Percentiles rank a stretch among this genome's conserved stretches.
Conservation (phyloP, 345 rosid species). For the Pistacia integerrima region DNA sequence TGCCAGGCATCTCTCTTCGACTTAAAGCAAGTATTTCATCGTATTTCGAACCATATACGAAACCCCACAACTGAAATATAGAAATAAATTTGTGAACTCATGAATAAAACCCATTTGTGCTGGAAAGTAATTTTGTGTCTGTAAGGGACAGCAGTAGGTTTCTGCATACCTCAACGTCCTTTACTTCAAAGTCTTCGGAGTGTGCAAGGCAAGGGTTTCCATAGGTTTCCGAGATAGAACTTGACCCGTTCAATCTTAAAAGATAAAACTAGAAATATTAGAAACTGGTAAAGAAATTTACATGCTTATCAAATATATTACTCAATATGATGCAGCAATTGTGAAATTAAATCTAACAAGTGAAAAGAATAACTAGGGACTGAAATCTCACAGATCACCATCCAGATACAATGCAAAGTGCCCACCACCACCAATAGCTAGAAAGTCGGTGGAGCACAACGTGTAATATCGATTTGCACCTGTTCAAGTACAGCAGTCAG, state of each 20-base stretch:
- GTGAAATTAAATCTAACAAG: neutral
- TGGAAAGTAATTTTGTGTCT: no score
- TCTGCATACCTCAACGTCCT: slow-evolving; percentile 81
- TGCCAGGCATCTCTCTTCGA: slow-evolving; percentile 68
- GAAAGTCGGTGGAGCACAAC: slow-evolving; percentile 71
- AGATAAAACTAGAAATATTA: slow-evolving; percentile 9
- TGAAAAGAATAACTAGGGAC: neutral
- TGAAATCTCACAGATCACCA: slow-evolving; percentile 72
- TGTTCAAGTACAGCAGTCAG: slow-evolving; percentile 40
- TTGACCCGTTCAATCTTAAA: slow-evolving; percentile 79
- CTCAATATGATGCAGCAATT: neutral
- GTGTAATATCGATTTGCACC: slow-evolving; percentile 95
- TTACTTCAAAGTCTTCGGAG: slow-evolving; percentile 84
- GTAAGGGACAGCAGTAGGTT: neutral
- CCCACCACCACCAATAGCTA: slow-evolving; percentile 96
- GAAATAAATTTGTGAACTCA: neutral
- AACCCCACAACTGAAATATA: slow-evolving; percentile 82
- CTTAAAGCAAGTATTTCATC: slow-evolving; percentile 80
- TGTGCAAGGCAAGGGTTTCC: slow-evolving; percentile 87
- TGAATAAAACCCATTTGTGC: no score
- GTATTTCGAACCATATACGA: slow-evolving; percentile 76
- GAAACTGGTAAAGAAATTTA: neutral
- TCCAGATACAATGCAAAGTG: slow-evolving; percentile 93
- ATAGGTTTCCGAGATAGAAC: slow-evolving; percentile 89
- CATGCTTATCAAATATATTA: no score